Base-by-base conservation (phyloP, 176 grass and related monocot genomes). In the Bonia amplexicaulis region DNA sequence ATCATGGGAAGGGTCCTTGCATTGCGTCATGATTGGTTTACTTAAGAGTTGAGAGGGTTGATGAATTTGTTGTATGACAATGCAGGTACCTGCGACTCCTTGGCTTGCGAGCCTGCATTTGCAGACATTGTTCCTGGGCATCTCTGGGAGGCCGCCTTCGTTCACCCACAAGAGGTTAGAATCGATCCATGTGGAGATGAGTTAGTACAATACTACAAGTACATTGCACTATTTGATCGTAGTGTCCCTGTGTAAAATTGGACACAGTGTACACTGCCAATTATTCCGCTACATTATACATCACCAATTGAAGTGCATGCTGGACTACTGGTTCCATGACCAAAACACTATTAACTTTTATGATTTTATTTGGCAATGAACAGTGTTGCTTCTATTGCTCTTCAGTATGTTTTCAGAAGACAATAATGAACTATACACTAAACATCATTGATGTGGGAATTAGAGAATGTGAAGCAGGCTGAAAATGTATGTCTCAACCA, bases 41-140 rank as follows among this genome's bases (percentile, higher is more conserved):
- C 51, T 62, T 72, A 20, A 14, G 70, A 57, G n/a, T 61, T 71
- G 23, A 22, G 63, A 40, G 26, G 37, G 35, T 42, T 84, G 35
- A 76, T 76, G 23, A 14, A 73, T 66, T 76, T 82, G 63, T 23
- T 2, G n/a, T 83, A 48, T 72, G 23, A 54, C 29, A 46, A 67
- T 80, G 23, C 53, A 99, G 93, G 86, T 99, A 99, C 55, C 90
- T 95, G 91, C 82, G 26, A 99, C 93, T 1, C 96, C 88, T 45
- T 94, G 96, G 96, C 88, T 99, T 5, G 89, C 96, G 22, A 96
- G 96, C 88, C 96, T 93, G 3, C 96, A 99, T 84, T 83, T 99
- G 73, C 96, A 99, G 85, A 99, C 93, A 35, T 77, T 89, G 73
- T 96, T 99, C 85, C 74, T 99, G 39, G 94, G 86, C 29, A 96